phyloP scores from a whole-genome alignment of 176 grass and related monocot species.

The Guadua angustifolia region DNA sequence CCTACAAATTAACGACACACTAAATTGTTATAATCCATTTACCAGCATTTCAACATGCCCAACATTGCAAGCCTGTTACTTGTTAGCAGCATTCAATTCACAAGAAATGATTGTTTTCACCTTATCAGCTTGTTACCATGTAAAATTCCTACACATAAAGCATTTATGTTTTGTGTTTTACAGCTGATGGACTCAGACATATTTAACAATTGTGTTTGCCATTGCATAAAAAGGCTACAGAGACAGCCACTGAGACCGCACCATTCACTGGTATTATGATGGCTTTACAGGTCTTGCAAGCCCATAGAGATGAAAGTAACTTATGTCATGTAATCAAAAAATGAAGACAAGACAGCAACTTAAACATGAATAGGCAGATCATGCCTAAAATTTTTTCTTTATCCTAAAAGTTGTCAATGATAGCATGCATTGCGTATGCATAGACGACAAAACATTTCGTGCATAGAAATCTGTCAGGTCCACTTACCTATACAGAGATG shows the following conservation, averaged over 20 bases:
- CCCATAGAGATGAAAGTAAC: slow-evolving; percentile 30
- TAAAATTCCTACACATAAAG: slow-evolving; percentile 15
- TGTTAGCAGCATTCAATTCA: neutral
- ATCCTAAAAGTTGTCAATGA: slow-evolving; percentile 23
- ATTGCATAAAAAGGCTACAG: neutral
- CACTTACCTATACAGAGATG: slow-evolving; percentile 87
- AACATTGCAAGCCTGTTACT: slow-evolving; percentile 5
- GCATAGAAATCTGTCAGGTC: slow-evolving; percentile 3
- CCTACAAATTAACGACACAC: slow-evolving; percentile 54
- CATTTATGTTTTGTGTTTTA: slow-evolving; percentile 1
- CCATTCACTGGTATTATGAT: slow-evolving; percentile 1
- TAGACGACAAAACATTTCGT: slow-evolving; percentile 20
- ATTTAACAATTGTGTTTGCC: neutral
- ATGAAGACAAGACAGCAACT: neutral
- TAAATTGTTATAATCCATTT: slow-evolving; percentile 31
- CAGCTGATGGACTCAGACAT: neutral
- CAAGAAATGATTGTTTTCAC: slow-evolving; percentile 10
- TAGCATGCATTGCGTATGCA: slow-evolving; percentile 14
- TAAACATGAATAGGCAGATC: slow-evolving; percentile 33
- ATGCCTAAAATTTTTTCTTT: slow-evolving; percentile 19
- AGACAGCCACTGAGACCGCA: neutral
- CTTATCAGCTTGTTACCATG: slow-evolving; percentile 26
- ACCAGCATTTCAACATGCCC: slow-evolving; percentile 27
- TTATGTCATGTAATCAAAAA: slow-evolving; percentile 20
- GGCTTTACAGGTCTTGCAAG: neutral